A percentile compares a stretch with the other conserved stretches of the same genome.
Evolutionary conservation across 768 basidiomycete species (phyloP).

Genomic region (Exsudoporus frostii): DNA sequence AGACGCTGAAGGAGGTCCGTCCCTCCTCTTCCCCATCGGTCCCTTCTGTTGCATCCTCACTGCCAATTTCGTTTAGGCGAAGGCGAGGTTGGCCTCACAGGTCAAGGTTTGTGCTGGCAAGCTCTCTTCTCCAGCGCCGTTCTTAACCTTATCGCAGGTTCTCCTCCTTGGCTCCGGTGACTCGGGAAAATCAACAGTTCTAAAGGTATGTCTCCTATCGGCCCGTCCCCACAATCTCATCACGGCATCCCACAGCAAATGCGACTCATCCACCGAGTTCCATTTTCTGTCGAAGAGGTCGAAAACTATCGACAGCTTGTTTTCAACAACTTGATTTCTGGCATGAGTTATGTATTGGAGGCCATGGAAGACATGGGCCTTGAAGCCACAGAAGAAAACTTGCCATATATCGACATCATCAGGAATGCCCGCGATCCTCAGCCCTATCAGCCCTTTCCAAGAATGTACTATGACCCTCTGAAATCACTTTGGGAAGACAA

Average conservation of each 20-base stretch:
- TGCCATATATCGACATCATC: conserved; percentile 57
- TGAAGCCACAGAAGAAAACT: conserved; percentile 60
- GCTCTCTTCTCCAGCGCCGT: neutral
- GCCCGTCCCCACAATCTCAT: neutral
- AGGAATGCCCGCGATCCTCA: conserved; percentile 67
- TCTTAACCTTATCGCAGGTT: conserved; percentile 45
- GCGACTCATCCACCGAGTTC: conserved; percentile 88
- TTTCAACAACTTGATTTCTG: conserved; percentile 88
- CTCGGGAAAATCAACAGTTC: conserved; percentile 88
- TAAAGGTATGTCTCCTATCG: conserved; percentile 56
- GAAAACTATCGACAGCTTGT: conserved; percentile 90
- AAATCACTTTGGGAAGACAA: conserved; percentile 73
- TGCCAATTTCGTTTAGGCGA: conserved; percentile 49
- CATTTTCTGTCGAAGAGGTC: conserved; percentile 78
- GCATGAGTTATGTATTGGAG: conserved; percentile 78
- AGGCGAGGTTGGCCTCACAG: conserved; percentile 63
- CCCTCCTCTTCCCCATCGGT: neutral
- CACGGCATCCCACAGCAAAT: conserved; percentile 65
- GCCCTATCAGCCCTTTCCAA: conserved; percentile 80
- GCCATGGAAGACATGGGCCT: conserved; percentile 90
- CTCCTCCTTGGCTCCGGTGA: conserved; percentile 91
- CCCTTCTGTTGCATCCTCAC: neutral
- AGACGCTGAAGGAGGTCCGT: conserved; percentile 71
- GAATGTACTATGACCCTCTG: conserved; percentile 62
- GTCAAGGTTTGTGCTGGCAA: conserved; percentile 61